Base-by-base conservation (phyloP, 352 stramenopile species). In the Peronospora belbahrii region DNA sequence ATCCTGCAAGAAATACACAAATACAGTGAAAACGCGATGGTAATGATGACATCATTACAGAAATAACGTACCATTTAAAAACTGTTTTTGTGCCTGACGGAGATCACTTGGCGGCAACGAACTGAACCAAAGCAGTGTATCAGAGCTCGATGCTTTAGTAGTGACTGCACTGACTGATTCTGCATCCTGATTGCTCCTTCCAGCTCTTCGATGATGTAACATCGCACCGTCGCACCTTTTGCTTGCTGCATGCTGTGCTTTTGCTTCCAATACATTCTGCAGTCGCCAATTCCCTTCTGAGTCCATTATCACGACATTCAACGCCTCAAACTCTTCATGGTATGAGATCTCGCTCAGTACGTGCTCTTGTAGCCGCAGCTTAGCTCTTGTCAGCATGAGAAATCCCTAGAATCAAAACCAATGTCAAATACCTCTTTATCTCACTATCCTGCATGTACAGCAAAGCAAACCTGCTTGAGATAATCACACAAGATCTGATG, bases 61-160 rank as follows among this genome's bases (percentile, higher is more conserved):
- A 27, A 7, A 19, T 2, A 41, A 50, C 72, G 25, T 51, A 88
- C 75, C 70, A 40, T 41, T 74, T 9, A 49, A 48, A 31, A 88
- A 88, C 30, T 77, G 53, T 33, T 75, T 75, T 32, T 88, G 73
- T 8, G 75, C 68, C 35, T 78, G 55, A 1, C 75, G 72, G n/a
- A 88, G 49, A 30, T 82, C 65, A 53, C 53, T 73, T 2, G 75
- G 75, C 22, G 75, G 75, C 33, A 88, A 56, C n/a, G 75, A 84
- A 39, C 72, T 85, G 43, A 88, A 88, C 72, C 73, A 85, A 49
- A 88, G 62, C 33, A 88, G 68, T 2, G 70, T 57, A 7, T 67
- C 48, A 0, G 24, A 24, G 5, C 25, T 45, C 8, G 14, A 9
- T 15, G 25, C 27, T 34, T n/a, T 44, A 18, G 2, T 36, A 3